A percentile compares a stretch with the other conserved stretches of the same genome.
phyloP scores from a whole-genome alignment of 768 basidiomycete species.

The Kwoniella heveanensis region DNA sequence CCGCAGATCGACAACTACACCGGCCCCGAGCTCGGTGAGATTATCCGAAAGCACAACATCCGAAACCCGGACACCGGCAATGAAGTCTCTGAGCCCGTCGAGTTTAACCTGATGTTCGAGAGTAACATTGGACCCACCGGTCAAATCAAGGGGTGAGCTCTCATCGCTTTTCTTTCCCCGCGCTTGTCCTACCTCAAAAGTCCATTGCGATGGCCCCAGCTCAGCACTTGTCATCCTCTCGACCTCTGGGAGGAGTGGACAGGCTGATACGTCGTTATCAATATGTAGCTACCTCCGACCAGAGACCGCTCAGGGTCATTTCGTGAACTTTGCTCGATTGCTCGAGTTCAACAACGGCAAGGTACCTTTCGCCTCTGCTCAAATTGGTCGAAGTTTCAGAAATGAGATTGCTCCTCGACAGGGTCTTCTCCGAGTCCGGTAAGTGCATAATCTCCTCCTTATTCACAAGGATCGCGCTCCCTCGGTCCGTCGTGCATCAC shows the following conservation, averaged over 20 bases:
- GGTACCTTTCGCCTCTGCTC: slow-evolving; percentile 94
- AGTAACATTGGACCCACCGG: slow-evolving; percentile 97
- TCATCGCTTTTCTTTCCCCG: background rate
- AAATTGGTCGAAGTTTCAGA: slow-evolving; percentile 92
- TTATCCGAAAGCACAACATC: slow-evolving; percentile 77
- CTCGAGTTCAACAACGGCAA: slow-evolving; percentile 98
- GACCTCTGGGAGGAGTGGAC: too few relatives aligned
- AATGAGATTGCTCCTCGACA: slow-evolving; percentile 98
- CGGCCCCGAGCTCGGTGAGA: slow-evolving; percentile 82
- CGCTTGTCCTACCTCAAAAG: too few relatives aligned
- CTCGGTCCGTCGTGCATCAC: too few relatives aligned
- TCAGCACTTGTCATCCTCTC: too few relatives aligned
- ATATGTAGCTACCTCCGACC: slow-evolving; percentile 80
- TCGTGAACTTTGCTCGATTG: slow-evolving; percentile 94
- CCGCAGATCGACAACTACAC: slow-evolving; percentile 89
- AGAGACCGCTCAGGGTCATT: slow-evolving; percentile 97
- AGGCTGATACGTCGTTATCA: background rate
- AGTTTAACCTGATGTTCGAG: slow-evolving; percentile 98
- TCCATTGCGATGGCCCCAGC: too few relatives aligned
- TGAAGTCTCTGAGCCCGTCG: slow-evolving; percentile 85
- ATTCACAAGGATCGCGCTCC: too few relatives aligned
- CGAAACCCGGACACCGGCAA: slow-evolving; percentile 90
- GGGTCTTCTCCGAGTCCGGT: slow-evolving; percentile 89
- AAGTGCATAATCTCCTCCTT: slow-evolving; percentile 11
- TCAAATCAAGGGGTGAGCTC: slow-evolving; percentile 82